phyloP scores from a whole-genome alignment of 2,329 filamentous ascomycete genomes.

The Chrysoporthe cubensis region DNA sequence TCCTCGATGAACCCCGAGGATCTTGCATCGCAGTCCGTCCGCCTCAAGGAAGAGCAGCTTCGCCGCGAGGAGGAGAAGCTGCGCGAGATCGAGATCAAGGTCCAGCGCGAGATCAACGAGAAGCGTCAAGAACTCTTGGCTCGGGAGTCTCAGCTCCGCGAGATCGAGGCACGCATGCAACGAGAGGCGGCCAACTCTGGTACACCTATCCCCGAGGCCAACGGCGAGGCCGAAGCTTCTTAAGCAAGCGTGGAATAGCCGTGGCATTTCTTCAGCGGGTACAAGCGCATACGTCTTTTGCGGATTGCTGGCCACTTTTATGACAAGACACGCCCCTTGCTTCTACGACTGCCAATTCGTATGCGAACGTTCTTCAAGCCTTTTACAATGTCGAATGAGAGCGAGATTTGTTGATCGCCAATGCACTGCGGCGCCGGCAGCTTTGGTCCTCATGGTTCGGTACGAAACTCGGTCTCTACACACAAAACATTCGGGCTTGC shows the following conservation, averaged over 20 bases:
- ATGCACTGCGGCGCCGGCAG: constrained; percentile 22
- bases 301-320: constrained; percentile 19
- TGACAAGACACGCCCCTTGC: constrained; percentile 24
- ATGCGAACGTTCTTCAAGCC: constrained; percentile 21
- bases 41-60: constrained; percentile 99
- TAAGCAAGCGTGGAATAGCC: constrained; percentile 33
- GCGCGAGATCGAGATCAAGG: constrained; percentile 98
- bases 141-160: constrained; percentile 96
- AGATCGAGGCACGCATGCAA: constrained; percentile 98
- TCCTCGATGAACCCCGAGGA: constrained; percentile 98
- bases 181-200: constrained; percentile 70
- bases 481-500: constrained; percentile 18
- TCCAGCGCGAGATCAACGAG: constrained; percentile 99
- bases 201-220: constrained; percentile 50
- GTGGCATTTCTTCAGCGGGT: constrained; percentile 31
- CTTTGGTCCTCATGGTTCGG: constrained; percentile 17
- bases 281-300: constrained; percentile 6
- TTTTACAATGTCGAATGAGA: constrained; percentile 20
- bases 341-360: constrained; percentile 19
- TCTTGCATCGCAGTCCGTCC: constrained; percentile 93
- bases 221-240: constrained; percentile 60
- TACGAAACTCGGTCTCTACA: constrained; percentile 16
- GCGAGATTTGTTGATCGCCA: constrained; percentile 18
- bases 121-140: constrained; percentile 98
- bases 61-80: constrained; percentile 99